A percentile compares a stretch with the other conserved stretches of the same genome.
phyloP scores from a whole-genome alignment of 2,329 filamentous ascomycete species.

The Ophiostoma montium region DNA sequence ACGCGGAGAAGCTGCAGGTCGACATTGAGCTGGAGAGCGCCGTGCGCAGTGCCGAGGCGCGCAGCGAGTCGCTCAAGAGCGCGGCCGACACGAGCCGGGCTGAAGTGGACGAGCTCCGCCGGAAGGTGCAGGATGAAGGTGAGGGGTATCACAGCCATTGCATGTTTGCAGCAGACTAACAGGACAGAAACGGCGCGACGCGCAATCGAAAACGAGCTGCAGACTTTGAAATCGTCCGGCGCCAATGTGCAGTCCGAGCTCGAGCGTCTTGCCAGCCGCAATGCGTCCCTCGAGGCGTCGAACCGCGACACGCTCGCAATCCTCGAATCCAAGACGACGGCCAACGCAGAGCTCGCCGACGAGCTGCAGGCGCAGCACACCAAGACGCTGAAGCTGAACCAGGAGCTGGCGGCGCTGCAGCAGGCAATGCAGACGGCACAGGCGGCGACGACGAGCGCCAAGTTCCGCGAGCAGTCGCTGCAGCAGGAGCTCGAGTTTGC shows the following conservation, averaged over 20 bases:
- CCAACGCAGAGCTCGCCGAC: slow-evolving; percentile 71
- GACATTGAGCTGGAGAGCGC: slow-evolving; percentile 91
- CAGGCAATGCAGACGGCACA: slow-evolving; percentile 73
- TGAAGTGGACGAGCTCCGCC: slow-evolving; percentile 68
- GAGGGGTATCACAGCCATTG: too few relatives aligned
- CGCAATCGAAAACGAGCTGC: slow-evolving; percentile 66
- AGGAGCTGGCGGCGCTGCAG: slow-evolving; percentile 68
- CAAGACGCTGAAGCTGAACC: slow-evolving; percentile 70
- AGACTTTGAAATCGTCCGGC: slow-evolving; percentile 59
- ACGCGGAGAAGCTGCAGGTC: slow-evolving; percentile 73
- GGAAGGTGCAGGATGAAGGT: slow-evolving; percentile 76
- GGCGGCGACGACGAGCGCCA: slow-evolving; percentile 64
- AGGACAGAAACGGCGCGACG: slow-evolving; percentile 72
- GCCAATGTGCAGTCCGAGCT: slow-evolving; percentile 62
- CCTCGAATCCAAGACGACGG: slow-evolving; percentile 76
- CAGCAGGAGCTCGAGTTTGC: slow-evolving; percentile 83
- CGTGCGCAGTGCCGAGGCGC: slow-evolving; percentile 68
- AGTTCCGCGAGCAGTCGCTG: slow-evolving; percentile 79
- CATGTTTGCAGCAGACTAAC: too few relatives aligned
- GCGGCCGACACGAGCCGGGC: slow-evolving; percentile 72
- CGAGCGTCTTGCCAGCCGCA: slow-evolving; percentile 65
- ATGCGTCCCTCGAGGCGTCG: slow-evolving; percentile 75
- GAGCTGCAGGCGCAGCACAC: slow-evolving; percentile 82
- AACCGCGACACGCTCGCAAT: slow-evolving; percentile 83
- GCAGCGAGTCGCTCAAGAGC: slow-evolving; percentile 66